Percentiles rank a stretch among this genome's conserved stretches.
phyloP scores from a whole-genome alignment of 2,329 filamentous ascomycete species.

The Colletotrichum cordylinicola region DNA sequence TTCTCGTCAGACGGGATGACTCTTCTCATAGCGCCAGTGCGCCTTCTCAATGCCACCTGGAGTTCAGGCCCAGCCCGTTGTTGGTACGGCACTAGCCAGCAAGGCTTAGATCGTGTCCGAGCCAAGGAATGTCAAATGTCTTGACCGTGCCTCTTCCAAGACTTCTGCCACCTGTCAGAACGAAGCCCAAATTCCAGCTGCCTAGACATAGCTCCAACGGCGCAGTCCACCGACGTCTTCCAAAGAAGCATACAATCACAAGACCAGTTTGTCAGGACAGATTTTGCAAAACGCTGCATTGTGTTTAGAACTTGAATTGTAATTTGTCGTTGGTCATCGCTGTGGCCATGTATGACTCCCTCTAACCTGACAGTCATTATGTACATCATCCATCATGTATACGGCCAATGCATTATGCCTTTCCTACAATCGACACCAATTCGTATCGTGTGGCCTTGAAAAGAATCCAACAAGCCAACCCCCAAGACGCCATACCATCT shows the following conservation, averaged over 20 bases:
- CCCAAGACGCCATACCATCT: constrained; percentile 20
- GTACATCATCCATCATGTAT: constrained; percentile 21
- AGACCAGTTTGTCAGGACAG: not conserved
- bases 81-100: not conserved
- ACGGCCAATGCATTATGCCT: constrained; percentile 15
- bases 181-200: not conserved
- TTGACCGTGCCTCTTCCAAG: not conserved
- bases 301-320: not conserved
- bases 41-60: not conserved
- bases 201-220: not conserved
- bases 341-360: constrained; percentile 13
- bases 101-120: not conserved
- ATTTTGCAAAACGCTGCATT: not conserved
- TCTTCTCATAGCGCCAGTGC: not conserved
- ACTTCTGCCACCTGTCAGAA: not conserved
- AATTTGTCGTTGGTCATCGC: not conserved
- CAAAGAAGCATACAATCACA: not conserved
- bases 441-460: not conserved
- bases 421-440: constrained; percentile 15
- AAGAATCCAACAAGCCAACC: constrained; percentile 19
- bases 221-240: not conserved
- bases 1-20: not conserved
- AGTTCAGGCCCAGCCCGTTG: not conserved
- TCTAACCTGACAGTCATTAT: constrained; percentile 22
- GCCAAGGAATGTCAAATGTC: not conserved